Evolutionary conservation across 257 asterid species (phyloP), one percentile per base, ranked within the genome.

Genomic region (Petunia secreta): DNA sequence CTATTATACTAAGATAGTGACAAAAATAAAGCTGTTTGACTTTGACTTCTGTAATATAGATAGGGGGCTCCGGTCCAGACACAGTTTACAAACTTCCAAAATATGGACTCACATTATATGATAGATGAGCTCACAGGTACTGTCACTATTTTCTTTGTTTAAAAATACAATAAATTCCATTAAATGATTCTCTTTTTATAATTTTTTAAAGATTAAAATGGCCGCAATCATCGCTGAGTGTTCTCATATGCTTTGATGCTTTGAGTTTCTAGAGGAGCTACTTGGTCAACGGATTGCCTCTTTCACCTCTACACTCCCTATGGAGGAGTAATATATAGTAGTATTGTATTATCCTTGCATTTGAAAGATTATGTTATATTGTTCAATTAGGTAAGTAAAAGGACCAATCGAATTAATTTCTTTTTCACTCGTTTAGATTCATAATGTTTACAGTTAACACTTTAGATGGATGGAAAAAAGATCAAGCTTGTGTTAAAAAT

Each of bases 171-270:
- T 36, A 34, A 53, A 15, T 36, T n/a, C 64, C 52, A 68, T 46
- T 46, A 44, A 67, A 44, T 68, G 37, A 44, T 43, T 68, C 41
- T 68, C 55, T 68, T 41, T 11, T 44, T 68, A 48, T 48, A 48
- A 8, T 48, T 48, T 48, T 48, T 37, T 37, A 37, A 66, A 39
- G 2, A 2, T 39, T 14, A 63, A 63, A 80, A 71, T 82, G 81
- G 90, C 90, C 91, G 94, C 92, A 90, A 88, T 90, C 88, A 88
- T 86, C 94, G 96, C 89, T 11, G 87, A 52, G 87, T 39, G 83
- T 91, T 83, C 86, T 76, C 75, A 52, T 66, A 46, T 37, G 15
- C 36, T 16, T 55, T 76, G 39, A 46, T 69, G 44, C 69, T 58
- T 76, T n/a, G 77, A 82, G 77, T 83, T 87, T 84, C 79, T 48